Base-by-base conservation (phyloP, 768 basidiomycete species). In the Russula vinacea region DNA sequence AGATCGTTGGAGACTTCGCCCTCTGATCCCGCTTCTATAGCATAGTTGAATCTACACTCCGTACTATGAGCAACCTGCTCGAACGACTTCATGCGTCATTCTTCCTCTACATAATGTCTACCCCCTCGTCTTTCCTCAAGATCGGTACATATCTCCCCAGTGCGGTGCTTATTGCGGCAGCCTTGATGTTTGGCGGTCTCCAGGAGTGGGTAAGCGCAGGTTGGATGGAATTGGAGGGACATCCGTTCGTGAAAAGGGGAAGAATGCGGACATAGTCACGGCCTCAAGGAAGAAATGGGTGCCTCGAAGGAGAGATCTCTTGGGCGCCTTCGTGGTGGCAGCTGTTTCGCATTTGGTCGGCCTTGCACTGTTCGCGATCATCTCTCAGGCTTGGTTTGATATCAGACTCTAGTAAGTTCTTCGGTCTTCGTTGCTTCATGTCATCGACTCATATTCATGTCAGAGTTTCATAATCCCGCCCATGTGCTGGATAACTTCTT, bases 71-170 rank as follows among this genome's bases (percentile, higher is more conserved):
- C 75, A 99, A 99, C 72, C 82, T 98, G 7, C 81, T 98, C 22
- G 97, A 99, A 72, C 86, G 97, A 17, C 84, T 98, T 24, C 97
- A 99, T 73, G 95, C 95, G 2, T 98, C 96, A 0, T 95, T 96
- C 76, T 98, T 98, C 79, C 94, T 98, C 78, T 98, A 95, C 76
- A 79, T 98, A 65, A 76, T 93, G 64, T 82, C 88, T 16, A 77
- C 78, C 44, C 80, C 85, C 1, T 78, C 76, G 6, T 81, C 80
- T 1, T 97, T 96, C 76, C 82, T 93, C 69, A 91, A 95, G 72
- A 93, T 98, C 33, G 95, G 94, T 2, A 84, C 80, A 70, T 99
- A 92, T 74, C 81, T 99, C 8, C 95, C 96, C 0, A 92, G 91
- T 60, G 91, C 85, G 0, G 81, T 98, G 42, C 73, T 98, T 3